These are phyloP conservation scores for Aureobasidium sp. DNA, from an alignment of 2,329 filamentous ascomycete genomes.

Conservation along the genomic window DNA sequence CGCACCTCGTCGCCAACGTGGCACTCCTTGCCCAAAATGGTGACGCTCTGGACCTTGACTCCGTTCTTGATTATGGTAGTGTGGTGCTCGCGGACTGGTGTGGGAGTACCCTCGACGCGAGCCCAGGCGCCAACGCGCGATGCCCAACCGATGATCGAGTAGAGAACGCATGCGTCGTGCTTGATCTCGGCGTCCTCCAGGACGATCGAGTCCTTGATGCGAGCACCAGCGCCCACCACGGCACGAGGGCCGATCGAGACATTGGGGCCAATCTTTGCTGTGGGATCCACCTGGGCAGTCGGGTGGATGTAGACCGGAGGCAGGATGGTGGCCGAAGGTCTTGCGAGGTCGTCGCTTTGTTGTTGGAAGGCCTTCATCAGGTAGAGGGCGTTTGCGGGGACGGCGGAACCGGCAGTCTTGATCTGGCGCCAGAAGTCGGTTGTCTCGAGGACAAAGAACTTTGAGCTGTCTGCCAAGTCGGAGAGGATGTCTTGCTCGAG, in stretches of 20 bases:
- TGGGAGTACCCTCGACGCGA: constrained; percentile 90
- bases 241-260: constrained; percentile 92
- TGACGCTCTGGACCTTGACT: constrained; percentile 97
- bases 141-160: constrained; percentile 95
- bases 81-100: constrained; percentile 76
- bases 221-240: constrained; percentile 74
- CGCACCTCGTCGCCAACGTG: constrained; percentile 86
- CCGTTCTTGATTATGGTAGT: constrained; percentile 97
- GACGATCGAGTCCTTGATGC: constrained; percentile 93
- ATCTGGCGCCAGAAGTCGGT: constrained; percentile 99
- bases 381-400: constrained; percentile 94
- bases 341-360: constrained; percentile 71
- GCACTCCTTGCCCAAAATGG: constrained; percentile 95
- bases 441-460: constrained; percentile 97
- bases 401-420: constrained; percentile 95
- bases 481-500: constrained; percentile 95
- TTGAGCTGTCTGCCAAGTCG: constrained; percentile 91
- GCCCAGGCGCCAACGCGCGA: constrained; percentile 97
- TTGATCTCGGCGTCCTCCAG: constrained; percentile 93
- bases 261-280: constrained; percentile 93
- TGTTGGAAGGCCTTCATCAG: constrained; percentile 87
- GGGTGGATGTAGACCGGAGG: constrained; percentile 94
- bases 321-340: constrained; percentile 79
- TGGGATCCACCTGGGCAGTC: constrained; percentile 80
- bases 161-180: constrained; percentile 91